phyloP scores from a whole-genome alignment of 73 alveolate genomes.

The Paramecium biaurelia region DNA sequence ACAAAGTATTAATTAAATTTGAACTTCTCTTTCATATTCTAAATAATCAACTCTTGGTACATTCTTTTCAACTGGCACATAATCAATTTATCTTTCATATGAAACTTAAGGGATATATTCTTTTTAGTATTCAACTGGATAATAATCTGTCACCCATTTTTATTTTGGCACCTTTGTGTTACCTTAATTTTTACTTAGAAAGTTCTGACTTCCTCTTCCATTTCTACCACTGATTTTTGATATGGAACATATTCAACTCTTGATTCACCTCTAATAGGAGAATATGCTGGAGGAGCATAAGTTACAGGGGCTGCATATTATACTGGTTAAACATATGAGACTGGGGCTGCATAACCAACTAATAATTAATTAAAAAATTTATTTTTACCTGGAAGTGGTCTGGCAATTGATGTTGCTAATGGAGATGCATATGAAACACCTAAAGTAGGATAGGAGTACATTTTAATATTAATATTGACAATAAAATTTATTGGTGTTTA shows the following conservation, averaged over 20 bases:
- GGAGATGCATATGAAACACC: constrained; percentile 56
- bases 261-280: constrained; percentile 56
- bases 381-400: constrained; percentile 6
- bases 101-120: constrained; percentile 62
- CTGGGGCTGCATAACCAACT: not conserved
- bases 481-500: not conserved
- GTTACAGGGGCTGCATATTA: not conserved
- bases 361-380: not conserved
- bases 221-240: constrained; percentile 52
- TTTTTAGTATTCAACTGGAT: constrained; percentile 60
- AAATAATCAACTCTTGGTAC: constrained; percentile 58
- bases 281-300: not conserved
- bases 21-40: constrained; percentile 56
- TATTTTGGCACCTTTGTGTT: constrained; percentile 53
- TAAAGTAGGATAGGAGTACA: constrained; percentile 2
- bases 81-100: constrained; percentile 58
- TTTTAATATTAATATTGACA: not conserved
- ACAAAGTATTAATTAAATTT: not conserved
- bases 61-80: constrained; percentile 58
- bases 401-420: not conserved
- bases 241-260: constrained; percentile 64
- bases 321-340: constrained; percentile 13
- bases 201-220: constrained; percentile 63
- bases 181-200: not conserved
- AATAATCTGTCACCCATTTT: constrained; percentile 67